phyloP scores from a whole-genome alignment of 1,284 basidiomycete species.

The Mixia osmundae region DNA sequence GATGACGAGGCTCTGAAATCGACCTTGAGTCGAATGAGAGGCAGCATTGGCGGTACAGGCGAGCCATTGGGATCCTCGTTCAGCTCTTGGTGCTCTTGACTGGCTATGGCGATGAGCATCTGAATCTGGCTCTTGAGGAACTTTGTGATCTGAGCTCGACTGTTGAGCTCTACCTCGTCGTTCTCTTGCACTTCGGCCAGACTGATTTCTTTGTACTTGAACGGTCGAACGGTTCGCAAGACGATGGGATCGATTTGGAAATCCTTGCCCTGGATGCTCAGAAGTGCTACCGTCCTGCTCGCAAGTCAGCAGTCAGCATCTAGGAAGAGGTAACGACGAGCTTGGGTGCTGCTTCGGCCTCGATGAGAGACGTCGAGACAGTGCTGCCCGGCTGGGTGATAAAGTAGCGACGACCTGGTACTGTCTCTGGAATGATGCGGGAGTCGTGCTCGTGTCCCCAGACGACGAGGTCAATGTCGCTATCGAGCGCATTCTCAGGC shows the following conservation, averaged over 20 bases:
- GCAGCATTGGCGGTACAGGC: conserved; percentile 40
- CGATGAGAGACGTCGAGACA: conserved; percentile 74
- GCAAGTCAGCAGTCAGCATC: conserved; percentile 8
- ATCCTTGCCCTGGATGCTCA: conserved; percentile 63
- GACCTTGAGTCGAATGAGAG: conserved; percentile 67
- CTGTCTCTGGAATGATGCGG: conserved; percentile 65
- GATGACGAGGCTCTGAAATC: conserved; percentile 36
- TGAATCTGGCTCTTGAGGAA: conserved; percentile 46
- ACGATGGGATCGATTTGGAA: conserved; percentile 66
- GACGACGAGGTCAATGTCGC: conserved; percentile 73
- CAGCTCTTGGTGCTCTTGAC: conserved; percentile 48
- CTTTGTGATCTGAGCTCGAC: conserved; percentile 56
- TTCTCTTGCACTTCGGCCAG: conserved; percentile 38
- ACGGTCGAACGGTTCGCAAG: conserved; percentile 76
- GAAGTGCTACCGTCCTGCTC: conserved; percentile 56
- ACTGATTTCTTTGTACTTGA: conserved; percentile 66
- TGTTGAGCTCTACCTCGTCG: conserved; percentile 41
- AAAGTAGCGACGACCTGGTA: conserved; percentile 72
- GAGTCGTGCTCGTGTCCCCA: conserved; percentile 99
- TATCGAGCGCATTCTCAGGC: conserved; percentile 91
- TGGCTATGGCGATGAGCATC: conserved; percentile 26
- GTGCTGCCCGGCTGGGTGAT: conserved; percentile 90
- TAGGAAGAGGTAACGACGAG: conserved; percentile 22
- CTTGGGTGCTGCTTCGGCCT: conserved; percentile 76
- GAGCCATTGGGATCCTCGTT: conserved; percentile 54